A percentile compares a stretch with the other conserved stretches of the same genome.
Evolutionary conservation across 352 stramenopile species (phyloP).

Genomic region (Pythium sp.): DNA sequence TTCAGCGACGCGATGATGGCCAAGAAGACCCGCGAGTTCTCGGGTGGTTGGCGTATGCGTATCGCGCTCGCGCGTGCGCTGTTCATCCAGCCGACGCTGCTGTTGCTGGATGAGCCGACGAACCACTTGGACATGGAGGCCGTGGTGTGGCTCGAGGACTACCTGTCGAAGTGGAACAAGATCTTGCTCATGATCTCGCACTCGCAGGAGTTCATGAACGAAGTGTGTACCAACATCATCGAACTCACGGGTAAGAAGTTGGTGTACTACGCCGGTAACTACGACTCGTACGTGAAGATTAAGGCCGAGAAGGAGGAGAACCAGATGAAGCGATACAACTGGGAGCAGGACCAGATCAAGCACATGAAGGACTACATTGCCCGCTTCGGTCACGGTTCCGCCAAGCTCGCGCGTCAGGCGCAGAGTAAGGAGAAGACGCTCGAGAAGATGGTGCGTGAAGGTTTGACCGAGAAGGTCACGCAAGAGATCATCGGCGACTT

Average conservation of each 20-base stretch:
- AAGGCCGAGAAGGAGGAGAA: slow-evolving; percentile 97
- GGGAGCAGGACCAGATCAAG: slow-evolving; percentile 98
- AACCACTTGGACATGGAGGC: slow-evolving; percentile 98
- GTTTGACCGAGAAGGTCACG: slow-evolving; percentile 93
- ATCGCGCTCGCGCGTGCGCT: slow-evolving; percentile 95
- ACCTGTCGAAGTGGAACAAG: slow-evolving; percentile 96
- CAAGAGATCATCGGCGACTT: slow-evolving; percentile 89
- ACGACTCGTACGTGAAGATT: slow-evolving; percentile 97
- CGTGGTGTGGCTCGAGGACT: slow-evolving; percentile 98
- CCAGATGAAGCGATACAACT: slow-evolving; percentile 98
- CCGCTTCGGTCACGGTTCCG: slow-evolving; percentile 96
- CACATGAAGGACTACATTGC: slow-evolving; percentile 99
- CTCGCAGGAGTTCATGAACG: slow-evolving; percentile 99
- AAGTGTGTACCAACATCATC: slow-evolving; percentile 98
- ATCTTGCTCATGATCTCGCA: slow-evolving; percentile 97
- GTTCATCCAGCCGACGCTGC: slow-evolving; percentile 95
- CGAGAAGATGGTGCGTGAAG: slow-evolving; percentile 96
- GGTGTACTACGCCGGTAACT: slow-evolving; percentile 98
- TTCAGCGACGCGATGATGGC: slow-evolving; percentile 95
- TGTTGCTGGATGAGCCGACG: slow-evolving; percentile 95
- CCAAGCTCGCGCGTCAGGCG: slow-evolving; percentile 96
- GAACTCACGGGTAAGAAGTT: slow-evolving; percentile 94
- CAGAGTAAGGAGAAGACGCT: slow-evolving; percentile 99
- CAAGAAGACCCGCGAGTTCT: slow-evolving; percentile 94
- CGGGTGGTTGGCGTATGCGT: slow-evolving; percentile 95